A percentile compares a stretch with the other conserved stretches of the same genome.
phyloP scores from a whole-genome alignment of 163 green algal species.

The Coccomyxa subellipsoidea region DNA sequence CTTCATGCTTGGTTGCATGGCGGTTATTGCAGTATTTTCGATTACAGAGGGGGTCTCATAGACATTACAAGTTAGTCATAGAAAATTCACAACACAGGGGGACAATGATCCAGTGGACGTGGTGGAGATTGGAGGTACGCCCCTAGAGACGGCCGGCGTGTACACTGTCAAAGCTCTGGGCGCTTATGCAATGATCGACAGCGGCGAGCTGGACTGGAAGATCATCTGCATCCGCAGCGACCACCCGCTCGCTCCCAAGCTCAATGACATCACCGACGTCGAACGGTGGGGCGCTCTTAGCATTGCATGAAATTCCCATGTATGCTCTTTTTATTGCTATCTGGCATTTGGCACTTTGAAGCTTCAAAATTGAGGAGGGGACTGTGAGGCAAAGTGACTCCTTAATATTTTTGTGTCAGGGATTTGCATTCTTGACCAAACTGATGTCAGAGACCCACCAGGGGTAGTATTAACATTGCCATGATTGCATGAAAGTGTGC shows the following conservation, averaged over 20 bases:
- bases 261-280: constrained; percentile 97
- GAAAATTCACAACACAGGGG: constrained; percentile 33
- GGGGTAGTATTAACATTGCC: too few species aligned
- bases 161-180: constrained; percentile 76
- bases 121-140: constrained; percentile 87
- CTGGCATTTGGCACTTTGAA: too few species aligned
- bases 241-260: constrained; percentile 86
- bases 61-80: neutral
- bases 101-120: constrained; percentile 99
- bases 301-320: too few species aligned
- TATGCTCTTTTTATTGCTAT: too few species aligned
- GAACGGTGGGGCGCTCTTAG: constrained; percentile 65
- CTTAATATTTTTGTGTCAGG: too few species aligned
- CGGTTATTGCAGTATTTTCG: neutral
- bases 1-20: too few species aligned
- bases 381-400: too few species aligned
- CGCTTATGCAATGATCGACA: constrained; percentile 96
- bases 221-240: constrained; percentile 82
- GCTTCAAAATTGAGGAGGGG: too few species aligned
- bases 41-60: too few species aligned
- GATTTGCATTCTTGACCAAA: too few species aligned
- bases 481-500: neutral
- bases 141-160: constrained; percentile 71
- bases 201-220: constrained; percentile 99
- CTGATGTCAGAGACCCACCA: too few species aligned